Evolutionary conservation across 163 green algal species (phyloP).

Genomic region (Trebouxia gelatinosa): DNA sequence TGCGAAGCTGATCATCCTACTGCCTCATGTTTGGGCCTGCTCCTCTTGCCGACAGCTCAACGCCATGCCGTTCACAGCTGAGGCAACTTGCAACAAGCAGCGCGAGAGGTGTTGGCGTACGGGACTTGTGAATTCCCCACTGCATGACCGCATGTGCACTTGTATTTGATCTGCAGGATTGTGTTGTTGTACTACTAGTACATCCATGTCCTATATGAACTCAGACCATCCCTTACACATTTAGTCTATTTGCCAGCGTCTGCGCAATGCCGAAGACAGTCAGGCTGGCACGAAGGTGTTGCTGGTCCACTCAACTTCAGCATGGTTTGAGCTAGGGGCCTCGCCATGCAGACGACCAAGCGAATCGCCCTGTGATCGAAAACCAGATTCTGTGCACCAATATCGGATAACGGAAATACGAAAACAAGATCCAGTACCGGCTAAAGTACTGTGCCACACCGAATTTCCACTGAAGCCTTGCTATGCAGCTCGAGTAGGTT

Average conservation of each 20-base stretch:
- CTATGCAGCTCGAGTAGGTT: not conserved
- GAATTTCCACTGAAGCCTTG: not conserved
- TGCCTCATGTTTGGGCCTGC: no score
- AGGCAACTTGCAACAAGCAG: no score
- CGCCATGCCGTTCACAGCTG: no score
- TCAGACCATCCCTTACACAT: not conserved
- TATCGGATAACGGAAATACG: conserved; percentile 7
- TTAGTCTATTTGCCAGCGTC: not conserved
- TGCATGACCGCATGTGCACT: no score
- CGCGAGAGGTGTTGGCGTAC: no score
- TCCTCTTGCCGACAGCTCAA: no score
- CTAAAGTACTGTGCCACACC: not conserved
- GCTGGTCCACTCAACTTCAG: not conserved
- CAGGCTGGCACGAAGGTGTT: not conserved
- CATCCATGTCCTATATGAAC: not conserved
- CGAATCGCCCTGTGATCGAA: not conserved
- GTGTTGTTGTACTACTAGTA: not conserved
- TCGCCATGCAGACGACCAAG: not conserved
- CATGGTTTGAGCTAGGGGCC: not conserved
- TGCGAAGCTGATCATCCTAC: no score
- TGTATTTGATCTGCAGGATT: no score
- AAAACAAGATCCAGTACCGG: not conserved
- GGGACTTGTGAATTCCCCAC: no score
- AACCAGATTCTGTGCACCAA: conserved; percentile 17
- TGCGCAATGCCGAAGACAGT: not conserved